These are phyloP conservation scores for Ambrosiella xylebori DNA, from an alignment of 2,329 filamentous ascomycete genomes.

Conservation along the genomic window DNA sequence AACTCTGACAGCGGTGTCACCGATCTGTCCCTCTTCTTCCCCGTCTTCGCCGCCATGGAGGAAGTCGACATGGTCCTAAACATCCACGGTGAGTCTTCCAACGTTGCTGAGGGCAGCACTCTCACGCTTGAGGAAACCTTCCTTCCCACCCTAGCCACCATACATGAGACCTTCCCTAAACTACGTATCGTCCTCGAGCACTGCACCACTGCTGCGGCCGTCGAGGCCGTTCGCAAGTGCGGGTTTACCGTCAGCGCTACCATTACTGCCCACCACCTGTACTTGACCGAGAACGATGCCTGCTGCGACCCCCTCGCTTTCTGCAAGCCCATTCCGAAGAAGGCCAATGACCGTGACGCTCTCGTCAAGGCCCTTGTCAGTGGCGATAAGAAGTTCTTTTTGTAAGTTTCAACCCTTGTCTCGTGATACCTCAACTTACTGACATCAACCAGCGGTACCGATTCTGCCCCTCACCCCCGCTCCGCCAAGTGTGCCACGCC, in stretches of 20 bases:
- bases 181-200: conserved; percentile 63
- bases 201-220: conserved; percentile 68
- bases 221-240: conserved; percentile 60
- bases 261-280: conserved; percentile 77
- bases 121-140: conserved; percentile 39
- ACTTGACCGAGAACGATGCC: conserved; percentile 56
- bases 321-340: conserved; percentile 64
- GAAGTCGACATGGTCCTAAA: conserved; percentile 44
- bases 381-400: conserved; percentile 51
- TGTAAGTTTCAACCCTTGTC: conserved; percentile 28
- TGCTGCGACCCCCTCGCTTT: conserved; percentile 44
- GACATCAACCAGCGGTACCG: conserved; percentile 27
- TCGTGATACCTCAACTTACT: conserved; percentile 4
- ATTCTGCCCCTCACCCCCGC: conserved; percentile 47
- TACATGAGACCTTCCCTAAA: conserved; percentile 60
- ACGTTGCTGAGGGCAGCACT: conserved; percentile 25
- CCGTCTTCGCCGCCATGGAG: conserved; percentile 71
- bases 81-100: conserved; percentile 73
- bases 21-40: conserved; percentile 52
- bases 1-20: conserved; percentile 54
- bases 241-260: conserved; percentile 61
- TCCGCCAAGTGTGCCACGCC: conserved; percentile 38
- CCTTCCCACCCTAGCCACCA: conserved; percentile 56
- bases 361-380: conserved; percentile 46
- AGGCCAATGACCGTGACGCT: conserved; percentile 53